Percentiles rank a stretch among this genome's conserved stretches.
phyloP scores from a whole-genome alignment of 2,329 filamentous ascomycete genomes.

The Claviceps capensis region DNA sequence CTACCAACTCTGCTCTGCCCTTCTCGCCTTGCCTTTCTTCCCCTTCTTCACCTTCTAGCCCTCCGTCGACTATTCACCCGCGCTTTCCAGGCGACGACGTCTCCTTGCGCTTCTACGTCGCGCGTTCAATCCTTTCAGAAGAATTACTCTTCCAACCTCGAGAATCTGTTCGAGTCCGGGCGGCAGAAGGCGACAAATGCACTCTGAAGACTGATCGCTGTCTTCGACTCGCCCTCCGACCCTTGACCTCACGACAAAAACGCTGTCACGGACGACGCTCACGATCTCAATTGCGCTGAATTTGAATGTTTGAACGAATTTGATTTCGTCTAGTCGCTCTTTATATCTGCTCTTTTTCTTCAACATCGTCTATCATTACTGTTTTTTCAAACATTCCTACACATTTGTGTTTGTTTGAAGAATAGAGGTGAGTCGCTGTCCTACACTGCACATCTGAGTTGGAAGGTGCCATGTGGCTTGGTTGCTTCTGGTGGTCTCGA shows the following conservation, averaged over 20 bases:
- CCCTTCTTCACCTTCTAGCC: constrained; percentile 13
- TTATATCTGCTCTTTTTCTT: constrained; percentile 16
- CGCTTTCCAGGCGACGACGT: constrained; percentile 19
- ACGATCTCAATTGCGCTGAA: constrained; percentile 14
- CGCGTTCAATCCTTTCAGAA: constrained; percentile 8
- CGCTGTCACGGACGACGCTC: constrained; percentile 12
- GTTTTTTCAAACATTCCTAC: constrained; percentile 6
- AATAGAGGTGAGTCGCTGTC: constrained; percentile 9
- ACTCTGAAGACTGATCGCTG: constrained; percentile 16
- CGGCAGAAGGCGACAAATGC: constrained; percentile 20
- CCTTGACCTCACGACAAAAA: constrained; percentile 7
- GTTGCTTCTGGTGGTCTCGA: not conserved
- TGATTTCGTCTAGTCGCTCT: constrained; percentile 32
- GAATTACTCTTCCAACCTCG: constrained; percentile 2
- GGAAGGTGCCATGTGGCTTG: not conserved
- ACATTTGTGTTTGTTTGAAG: constrained; percentile 3
- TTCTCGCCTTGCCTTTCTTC: constrained; percentile 14
- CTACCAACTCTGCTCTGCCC: constrained; percentile 8
- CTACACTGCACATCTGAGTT: not conserved
- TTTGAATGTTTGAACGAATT: constrained; percentile 12
- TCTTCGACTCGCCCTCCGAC: constrained; percentile 10
- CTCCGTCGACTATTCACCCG: constrained; percentile 17
- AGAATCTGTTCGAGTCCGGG: constrained; percentile 13
- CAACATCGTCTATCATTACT: not conserved
- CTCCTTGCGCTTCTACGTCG: constrained; percentile 12